Evolutionary conservation across 768 basidiomycete genomes (phyloP), one percentile per base, ranked within the genome.

Genomic region (Fomitopsis pulvina): DNA sequence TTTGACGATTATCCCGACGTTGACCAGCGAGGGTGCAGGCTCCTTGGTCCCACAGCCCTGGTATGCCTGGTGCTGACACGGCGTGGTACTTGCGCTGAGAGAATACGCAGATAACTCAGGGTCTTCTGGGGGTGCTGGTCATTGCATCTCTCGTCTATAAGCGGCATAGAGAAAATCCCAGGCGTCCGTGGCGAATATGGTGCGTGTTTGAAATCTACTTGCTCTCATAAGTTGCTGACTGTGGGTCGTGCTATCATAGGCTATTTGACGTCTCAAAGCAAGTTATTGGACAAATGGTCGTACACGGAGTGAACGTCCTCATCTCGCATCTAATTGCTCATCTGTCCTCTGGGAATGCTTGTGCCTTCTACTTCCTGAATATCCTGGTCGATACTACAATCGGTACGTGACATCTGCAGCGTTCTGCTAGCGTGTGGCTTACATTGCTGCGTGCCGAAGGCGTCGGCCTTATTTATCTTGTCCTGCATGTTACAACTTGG

Each of bases 181-280:
- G 83, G 63, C 79, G 95, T 25, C 87, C 84, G 18, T 98, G 95
- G 95, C 74, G 77, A 58, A 95, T 96, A 69, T 98, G 95, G 92
- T 87, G 57, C 51, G 80, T 55, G 51, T 28, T 45, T 28, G 41
- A 2, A 27, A 18, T 22, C 32, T 45, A 10, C 24, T 28, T 7
- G 21, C 14, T 22, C 42, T 28, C 30, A 29, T 9, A n/a, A 29
- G 21, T 26, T 22, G 22, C 26, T 38, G 28, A 40, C 50, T n/a
- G n/a, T 38, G 56, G 26, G 12, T n/a, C 24, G 20, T 24, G n/a
- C 18, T 22, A 52, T 39, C 40, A 21, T 41, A 92, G 89, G 92
- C 63, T 87, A n/a, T 92, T 89, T 64, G 93, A 96, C 60, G 87
- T 96, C 4, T 85, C 84, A 2, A 96, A 96, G 65, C 94, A 97